These are phyloP conservation scores for Sesbania bispinosa DNA, from an alignment of 306 rosid species.

Conservation along the genomic window DNA sequence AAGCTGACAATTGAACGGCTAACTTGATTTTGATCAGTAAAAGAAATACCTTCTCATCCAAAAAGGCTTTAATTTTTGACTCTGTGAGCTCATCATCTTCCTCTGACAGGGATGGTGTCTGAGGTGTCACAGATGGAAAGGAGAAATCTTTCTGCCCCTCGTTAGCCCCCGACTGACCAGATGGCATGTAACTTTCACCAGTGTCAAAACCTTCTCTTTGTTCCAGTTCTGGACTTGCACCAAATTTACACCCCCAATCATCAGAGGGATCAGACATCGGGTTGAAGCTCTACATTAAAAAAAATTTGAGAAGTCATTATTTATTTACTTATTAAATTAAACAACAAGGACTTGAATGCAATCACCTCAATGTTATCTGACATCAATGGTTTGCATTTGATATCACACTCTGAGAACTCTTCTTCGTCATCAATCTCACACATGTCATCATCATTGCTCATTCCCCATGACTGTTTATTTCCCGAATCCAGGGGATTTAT, in stretches of 20 bases:
- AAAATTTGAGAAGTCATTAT: constrained; percentile 12
- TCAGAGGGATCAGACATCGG: constrained; percentile 89
- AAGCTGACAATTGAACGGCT: not conserved
- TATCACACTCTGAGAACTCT: constrained; percentile 40
- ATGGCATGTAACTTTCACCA: constrained; percentile 39
- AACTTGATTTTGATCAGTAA: constrained; percentile 13
- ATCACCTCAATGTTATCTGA: constrained; percentile 64
- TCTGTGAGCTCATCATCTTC: constrained; percentile 96
- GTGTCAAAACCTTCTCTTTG: constrained; percentile 36
- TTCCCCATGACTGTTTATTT: constrained; percentile 53
- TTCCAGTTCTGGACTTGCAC: constrained; percentile 49
- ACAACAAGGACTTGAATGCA: not conserved
- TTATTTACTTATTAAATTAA: constrained; percentile 12
- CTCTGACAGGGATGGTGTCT: constrained; percentile 72
- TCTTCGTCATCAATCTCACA: constrained; percentile 74
- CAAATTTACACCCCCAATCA: constrained; percentile 69
- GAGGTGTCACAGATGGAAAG: constrained; percentile 60
- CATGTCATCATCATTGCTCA: constrained; percentile 69
- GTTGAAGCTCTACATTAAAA: constrained; percentile 71
- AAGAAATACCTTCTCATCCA: constrained; percentile 87
- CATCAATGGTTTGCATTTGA: constrained; percentile 40
- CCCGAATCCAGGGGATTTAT: constrained; percentile 40
- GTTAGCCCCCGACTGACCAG: constrained; percentile 38
- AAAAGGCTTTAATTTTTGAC: constrained; percentile 80
- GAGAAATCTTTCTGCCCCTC: constrained; percentile 59